Evolutionary conservation across 2,329 filamentous ascomycete genomes (phyloP).

Genomic region (Metarhizium robertsii): DNA sequence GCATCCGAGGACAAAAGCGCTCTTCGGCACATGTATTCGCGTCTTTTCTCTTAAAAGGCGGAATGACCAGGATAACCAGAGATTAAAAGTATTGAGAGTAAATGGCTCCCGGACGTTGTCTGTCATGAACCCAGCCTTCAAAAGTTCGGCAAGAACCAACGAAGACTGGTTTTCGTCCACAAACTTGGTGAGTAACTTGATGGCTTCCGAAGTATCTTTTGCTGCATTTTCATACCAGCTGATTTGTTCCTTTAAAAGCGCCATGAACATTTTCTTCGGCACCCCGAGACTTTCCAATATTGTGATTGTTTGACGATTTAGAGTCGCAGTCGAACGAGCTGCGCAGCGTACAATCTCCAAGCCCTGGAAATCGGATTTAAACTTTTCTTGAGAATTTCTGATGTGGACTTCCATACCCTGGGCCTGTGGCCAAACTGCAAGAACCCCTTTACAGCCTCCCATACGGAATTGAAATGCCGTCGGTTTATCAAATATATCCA

Average conservation of each 20-base stretch:
- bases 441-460: conserved; percentile 84
- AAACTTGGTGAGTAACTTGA: conserved; percentile 60
- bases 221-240: conserved; percentile 61
- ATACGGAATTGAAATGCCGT: conserved; percentile 89
- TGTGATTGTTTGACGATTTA: conserved; percentile 85
- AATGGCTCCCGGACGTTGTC: conserved; percentile 62
- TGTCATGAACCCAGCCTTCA: conserved; percentile 70
- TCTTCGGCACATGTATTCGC: conserved; percentile 69
- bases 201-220: conserved; percentile 51
- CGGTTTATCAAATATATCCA: conserved; percentile 51
- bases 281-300: conserved; percentile 77
- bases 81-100: conserved; percentile 62
- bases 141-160: conserved; percentile 62
- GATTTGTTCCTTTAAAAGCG: conserved; percentile 60
- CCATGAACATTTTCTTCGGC: conserved; percentile 52
- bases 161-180: conserved; percentile 83
- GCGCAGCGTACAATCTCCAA: conserved; percentile 84
- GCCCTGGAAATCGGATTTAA: conserved; percentile 57
- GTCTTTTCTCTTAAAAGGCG: conserved; percentile 91
- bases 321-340: conserved; percentile 62
- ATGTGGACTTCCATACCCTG: conserved; percentile 63
- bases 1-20: conserved; percentile 81
- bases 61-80: conserved; percentile 86
- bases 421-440: conserved; percentile 64
- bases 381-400: conserved; percentile 81